A percentile compares a stretch with the other conserved stretches of the same genome.
Evolutionary conservation across 1,139 yeast species (phyloP).

Genomic region (Nakaseomyces sp.): DNA sequence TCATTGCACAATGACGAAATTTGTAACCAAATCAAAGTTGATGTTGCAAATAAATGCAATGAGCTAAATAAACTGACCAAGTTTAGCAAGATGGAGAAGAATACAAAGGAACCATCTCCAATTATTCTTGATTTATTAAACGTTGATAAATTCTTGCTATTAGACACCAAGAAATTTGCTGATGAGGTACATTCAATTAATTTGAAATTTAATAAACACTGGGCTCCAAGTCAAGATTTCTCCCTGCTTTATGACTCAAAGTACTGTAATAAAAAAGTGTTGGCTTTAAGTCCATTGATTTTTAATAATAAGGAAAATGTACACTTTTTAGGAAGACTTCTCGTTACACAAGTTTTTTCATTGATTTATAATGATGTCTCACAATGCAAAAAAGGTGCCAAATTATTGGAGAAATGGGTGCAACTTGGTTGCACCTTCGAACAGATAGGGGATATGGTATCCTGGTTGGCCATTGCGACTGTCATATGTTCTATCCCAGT

Average conservation of each 20-base stretch:
- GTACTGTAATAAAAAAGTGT: constrained; percentile 31
- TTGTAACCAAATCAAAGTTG: constrained; percentile 37
- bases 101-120: constrained; percentile 7
- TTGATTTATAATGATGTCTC: constrained; percentile 19
- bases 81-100: constrained; percentile 11
- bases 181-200: constrained; percentile 51
- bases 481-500: constrained; percentile 77
- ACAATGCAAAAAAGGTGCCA: constrained; percentile 38
- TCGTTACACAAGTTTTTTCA: constrained; percentile 60
- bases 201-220: constrained; percentile 44
- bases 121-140: constrained; percentile 14
- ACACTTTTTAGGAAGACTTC: constrained; percentile 67
- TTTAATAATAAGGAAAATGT: constrained; percentile 61
- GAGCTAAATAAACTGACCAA: constrained; percentile 34
- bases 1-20: constrained; percentile 40
- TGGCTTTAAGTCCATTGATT: constrained; percentile 41
- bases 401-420: constrained; percentile 74
- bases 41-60: constrained; percentile 37
- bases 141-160: constrained; percentile 37
- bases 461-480: constrained; percentile 89
- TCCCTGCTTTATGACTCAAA: constrained; percentile 46
- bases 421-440: constrained; percentile 73
- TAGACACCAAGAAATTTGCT: constrained; percentile 45
- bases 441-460: constrained; percentile 82
- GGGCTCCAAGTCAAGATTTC: constrained; percentile 70